These are phyloP conservation scores for Myotisia sp. DNA, from an alignment of 2,329 filamentous ascomycete species.

Conservation along the genomic window DNA sequence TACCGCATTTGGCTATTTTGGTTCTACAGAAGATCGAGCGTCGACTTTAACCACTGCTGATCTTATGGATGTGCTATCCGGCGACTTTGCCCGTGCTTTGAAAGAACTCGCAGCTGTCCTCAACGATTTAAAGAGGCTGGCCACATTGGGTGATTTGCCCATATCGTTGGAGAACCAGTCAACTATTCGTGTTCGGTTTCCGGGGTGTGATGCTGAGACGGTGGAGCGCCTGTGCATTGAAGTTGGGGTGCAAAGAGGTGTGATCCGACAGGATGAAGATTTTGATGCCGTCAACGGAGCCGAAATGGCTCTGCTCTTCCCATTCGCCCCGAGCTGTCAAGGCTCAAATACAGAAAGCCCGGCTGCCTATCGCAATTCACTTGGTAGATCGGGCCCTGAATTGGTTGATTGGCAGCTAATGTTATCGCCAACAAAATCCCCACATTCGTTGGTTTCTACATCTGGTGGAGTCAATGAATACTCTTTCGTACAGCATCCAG, in stretches of 20 bases:
- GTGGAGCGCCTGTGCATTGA: slow-evolving; percentile 77
- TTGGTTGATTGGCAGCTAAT: slow-evolving; percentile 44
- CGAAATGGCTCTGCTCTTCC: slow-evolving; percentile 66
- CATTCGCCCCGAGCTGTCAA: slow-evolving; percentile 57
- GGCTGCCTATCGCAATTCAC: too few species aligned
- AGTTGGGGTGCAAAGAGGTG: slow-evolving; percentile 65
- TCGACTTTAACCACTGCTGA: slow-evolving; percentile 66
- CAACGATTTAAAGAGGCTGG: slow-evolving; percentile 65
- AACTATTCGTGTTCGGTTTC: slow-evolving; percentile 69
- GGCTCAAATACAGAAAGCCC: slow-evolving; percentile 30
- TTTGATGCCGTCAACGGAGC: slow-evolving; percentile 56
- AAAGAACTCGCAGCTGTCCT: slow-evolving; percentile 69
- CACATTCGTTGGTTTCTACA: slow-evolving; percentile 16
- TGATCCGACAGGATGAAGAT: slow-evolving; percentile 62
- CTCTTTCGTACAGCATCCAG: slow-evolving; percentile 31
- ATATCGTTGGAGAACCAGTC: slow-evolving; percentile 55
- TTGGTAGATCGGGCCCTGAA: slow-evolving; percentile 22
- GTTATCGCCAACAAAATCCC: slow-evolving; percentile 26
- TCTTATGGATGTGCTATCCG: slow-evolving; percentile 69
- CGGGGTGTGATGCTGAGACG: slow-evolving; percentile 70
- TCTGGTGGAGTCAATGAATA: slow-evolving; percentile 26
- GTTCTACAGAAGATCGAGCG: slow-evolving; percentile 27
- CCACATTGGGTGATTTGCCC: slow-evolving; percentile 67
- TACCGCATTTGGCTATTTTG: slow-evolving; percentile 65
- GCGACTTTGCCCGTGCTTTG: slow-evolving; percentile 74